These are phyloP conservation scores for Populus deltoides DNA, from an alignment of 345 rosid species.

Conservation along the genomic window DNA sequence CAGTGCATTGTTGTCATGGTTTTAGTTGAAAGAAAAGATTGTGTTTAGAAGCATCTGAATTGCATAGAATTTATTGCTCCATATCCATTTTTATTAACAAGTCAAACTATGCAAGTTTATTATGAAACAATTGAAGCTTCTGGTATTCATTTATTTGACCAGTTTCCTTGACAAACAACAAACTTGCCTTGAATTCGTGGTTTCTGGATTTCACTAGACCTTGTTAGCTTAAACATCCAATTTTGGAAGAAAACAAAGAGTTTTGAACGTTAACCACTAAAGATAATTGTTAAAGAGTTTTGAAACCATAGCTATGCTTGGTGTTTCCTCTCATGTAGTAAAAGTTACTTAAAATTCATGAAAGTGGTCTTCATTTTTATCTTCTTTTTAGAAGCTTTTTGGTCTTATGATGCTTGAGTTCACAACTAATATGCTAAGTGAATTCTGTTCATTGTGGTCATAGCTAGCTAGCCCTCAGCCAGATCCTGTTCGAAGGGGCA, in stretches of 20 bases:
- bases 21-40: background rate
- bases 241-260: background rate
- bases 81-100: background rate
- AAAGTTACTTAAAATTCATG: background rate
- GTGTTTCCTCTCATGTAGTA: background rate
- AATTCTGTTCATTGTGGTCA: slow-evolving; percentile 24
- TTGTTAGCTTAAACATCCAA: background rate
- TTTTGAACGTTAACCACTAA: background rate
- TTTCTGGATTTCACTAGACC: background rate
- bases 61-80: background rate
- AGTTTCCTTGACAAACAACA: background rate
- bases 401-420: slow-evolving; percentile 8
- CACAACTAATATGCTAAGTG: slow-evolving; percentile 7
- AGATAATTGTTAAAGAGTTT: background rate
- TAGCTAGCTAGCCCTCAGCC: slow-evolving; percentile 73
- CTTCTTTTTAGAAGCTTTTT: background rate
- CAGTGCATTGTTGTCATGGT: background rate
- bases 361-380: background rate
- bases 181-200: slow-evolving; percentile 6
- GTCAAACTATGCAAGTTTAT: background rate
- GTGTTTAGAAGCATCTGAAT: background rate
- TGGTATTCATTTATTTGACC: background rate
- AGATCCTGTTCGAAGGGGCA: slow-evolving; percentile 58
- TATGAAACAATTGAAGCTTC: background rate
- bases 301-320: slow-evolving; percentile 2